Evolutionary conservation across 768 basidiomycete species (phyloP), one percentile per base, ranked within the genome.

Genomic region (Amanita molliuscula): DNA sequence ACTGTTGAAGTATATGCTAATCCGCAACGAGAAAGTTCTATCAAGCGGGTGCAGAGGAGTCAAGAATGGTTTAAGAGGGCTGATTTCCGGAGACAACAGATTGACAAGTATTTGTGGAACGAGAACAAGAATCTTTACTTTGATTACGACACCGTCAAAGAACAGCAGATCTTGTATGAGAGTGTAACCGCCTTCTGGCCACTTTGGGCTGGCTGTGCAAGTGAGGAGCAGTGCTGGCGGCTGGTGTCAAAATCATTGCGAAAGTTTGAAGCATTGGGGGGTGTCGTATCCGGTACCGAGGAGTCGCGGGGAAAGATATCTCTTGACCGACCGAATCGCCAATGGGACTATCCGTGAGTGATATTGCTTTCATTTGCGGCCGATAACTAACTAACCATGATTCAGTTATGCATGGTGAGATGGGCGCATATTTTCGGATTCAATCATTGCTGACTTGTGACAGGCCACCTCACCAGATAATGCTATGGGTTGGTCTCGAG

Each of bases 381-480:
- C 36, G 31, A n/a, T 16, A 16, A 16, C 46, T 41, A 20, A 36
- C 53, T 65, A 37, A 61, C 59, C 25, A 38, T 47, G 44, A 50
- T 31, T 41, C 55, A 84, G 82, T 57, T 86, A 86, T 58, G 85
- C 84, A 55, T 88, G 84, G 77, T 78, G 18, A 42, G 49, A 13
- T 4, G 23, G 13, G 16, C 21, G 9, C 20, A 37, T 25, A 5
- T 18, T 21, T 28, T 47, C n/a, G 15, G 36, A 13, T 23, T 15
- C 28, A 6, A 23, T 16, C 23, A 26, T 26, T 6, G 9, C 13
- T 37, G 35, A 47, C 25, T 13, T 51, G 13, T n/a, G 47, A 26
- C 53, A 82, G 83, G 89, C 89, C 89, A n/a, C 89, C 93, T 44
- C 93, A 97, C 65, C 95, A 98, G 66, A 96, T 98, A 61, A 97